Evolutionary conservation across 768 basidiomycete genomes (phyloP), one percentile per base, ranked within the genome.

Genomic region (Obba rivulosa): DNA sequence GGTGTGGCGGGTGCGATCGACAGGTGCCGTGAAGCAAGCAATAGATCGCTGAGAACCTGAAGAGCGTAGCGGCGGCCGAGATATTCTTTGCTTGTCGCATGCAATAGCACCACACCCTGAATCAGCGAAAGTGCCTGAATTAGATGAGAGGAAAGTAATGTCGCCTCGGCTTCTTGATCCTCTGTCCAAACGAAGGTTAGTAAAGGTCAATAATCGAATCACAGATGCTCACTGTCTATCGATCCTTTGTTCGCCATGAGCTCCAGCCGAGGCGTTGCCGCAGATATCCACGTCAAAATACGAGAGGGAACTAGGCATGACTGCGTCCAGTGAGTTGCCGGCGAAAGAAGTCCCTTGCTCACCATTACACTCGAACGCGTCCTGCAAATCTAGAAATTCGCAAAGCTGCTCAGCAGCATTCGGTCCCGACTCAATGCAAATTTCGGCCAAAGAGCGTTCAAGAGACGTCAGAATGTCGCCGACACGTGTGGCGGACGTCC

Each of bases 351-450:
- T 31, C 28, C 28, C 7, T 31, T 31, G 48, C 34, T 58, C 85
- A 90, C 90, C 71, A 59, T 92, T 92, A 64, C 84, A 88, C 62
- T 92, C 85, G 55, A 92, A 91, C 1, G 80, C 80, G 55, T 86
- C 79, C 61, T 92, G 90, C 36, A 90, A 67, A 9, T 77, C 72
- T 17, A 83, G 61, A 64, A 90, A 87, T 40, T 68, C 64, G 34
- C 73, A 69, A 53, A 80, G 69, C 8, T 74, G 73, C 23, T 71
- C 72, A 16, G 70, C 65, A 16, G 72, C 59, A 20, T 72, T 65
- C n/a, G 69, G 61, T 21, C 66, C 57, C 35, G 75, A 21, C n/a
- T 45, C 42, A 74, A 46, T 64, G 46, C 3, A 62, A 11, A 57
- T 58, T 24, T 61, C 56, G 8, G 79, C 83, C 24, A 82, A 66